Evolutionary conservation across 805 yeast genomes (phyloP).

Genomic region (Ogataea thermomethanolica): DNA sequence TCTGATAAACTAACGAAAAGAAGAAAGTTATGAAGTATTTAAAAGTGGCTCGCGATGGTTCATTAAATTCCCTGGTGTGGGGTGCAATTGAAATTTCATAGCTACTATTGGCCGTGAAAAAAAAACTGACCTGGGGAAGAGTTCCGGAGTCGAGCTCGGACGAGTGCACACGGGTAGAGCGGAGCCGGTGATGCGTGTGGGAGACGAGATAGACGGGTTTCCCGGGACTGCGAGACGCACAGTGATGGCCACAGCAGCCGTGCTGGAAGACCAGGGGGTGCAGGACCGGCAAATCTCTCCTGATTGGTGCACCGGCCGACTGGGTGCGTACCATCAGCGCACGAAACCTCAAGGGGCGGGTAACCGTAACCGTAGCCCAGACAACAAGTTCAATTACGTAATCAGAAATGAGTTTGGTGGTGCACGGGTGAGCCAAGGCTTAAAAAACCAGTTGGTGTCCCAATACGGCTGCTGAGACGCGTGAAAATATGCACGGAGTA

Average conservation of each 20-base stretch:
- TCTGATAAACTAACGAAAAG: constrained; percentile 1
- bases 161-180: not conserved
- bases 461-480: constrained; percentile 5
- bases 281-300: no score
- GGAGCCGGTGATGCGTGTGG: not conserved
- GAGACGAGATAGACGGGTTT: no score
- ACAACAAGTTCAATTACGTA: no score
- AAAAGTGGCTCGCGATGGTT: not conserved
- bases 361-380: no score
- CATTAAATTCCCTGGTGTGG: constrained; percentile 5
- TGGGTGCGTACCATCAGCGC: no score
- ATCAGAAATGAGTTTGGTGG: not conserved
- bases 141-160: constrained; percentile 11
- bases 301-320: no score
- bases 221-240: no score
- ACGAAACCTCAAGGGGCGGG: no score
- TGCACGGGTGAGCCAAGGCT: not conserved
- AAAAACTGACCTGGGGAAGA: constrained; percentile 5
- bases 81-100: not conserved
- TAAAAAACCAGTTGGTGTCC: not conserved
- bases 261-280: no score
- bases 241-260: no score
- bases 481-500: constrained; percentile 8
- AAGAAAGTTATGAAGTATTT: not conserved
- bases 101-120: constrained; percentile 7